phyloP scores from a whole-genome alignment of 2,329 filamentous ascomycete species.

The Fusarium ramigenum region DNA sequence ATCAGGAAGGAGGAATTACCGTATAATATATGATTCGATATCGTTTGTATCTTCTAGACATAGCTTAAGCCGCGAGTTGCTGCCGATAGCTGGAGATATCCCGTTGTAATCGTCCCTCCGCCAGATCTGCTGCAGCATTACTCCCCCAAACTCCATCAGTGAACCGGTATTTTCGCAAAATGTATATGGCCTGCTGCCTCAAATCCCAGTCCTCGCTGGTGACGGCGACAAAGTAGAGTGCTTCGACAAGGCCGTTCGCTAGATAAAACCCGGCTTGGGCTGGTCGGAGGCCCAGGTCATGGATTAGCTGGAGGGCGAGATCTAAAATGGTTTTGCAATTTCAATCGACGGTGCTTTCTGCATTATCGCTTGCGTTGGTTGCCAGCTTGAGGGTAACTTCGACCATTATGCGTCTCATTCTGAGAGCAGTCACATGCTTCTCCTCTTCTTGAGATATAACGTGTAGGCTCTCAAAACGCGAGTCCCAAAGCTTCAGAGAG shows the following conservation, averaged over 20 bases:
- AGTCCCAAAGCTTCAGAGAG: neutral
- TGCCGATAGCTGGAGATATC: neutral
- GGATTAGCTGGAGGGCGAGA: neutral
- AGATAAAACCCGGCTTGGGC: rapidly evolving
- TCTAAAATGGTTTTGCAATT: neutral
- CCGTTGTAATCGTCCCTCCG: neutral
- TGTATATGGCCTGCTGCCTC: neutral
- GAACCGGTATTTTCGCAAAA: neutral
- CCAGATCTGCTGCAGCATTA: neutral
- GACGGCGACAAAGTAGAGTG: neutral
- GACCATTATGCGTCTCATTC: neutral
- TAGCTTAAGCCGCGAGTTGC: neutral
- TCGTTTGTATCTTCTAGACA: no score
- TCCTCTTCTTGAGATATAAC: neutral
- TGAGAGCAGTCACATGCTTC: neutral
- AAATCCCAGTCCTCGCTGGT: neutral
- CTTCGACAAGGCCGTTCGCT: neutral
- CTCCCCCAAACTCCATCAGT: neutral
- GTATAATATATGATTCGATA: neutral
- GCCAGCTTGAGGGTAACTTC: neutral
- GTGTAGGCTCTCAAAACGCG: rapidly evolving
- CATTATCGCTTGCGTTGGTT: rapidly evolving
- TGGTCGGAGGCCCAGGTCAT: neutral
- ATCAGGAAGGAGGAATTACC: rapidly evolving
- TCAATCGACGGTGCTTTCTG: rapidly evolving